phyloP scores from a whole-genome alignment of 495 filamentous ascomycete species.

The Xylaria grammica region DNA sequence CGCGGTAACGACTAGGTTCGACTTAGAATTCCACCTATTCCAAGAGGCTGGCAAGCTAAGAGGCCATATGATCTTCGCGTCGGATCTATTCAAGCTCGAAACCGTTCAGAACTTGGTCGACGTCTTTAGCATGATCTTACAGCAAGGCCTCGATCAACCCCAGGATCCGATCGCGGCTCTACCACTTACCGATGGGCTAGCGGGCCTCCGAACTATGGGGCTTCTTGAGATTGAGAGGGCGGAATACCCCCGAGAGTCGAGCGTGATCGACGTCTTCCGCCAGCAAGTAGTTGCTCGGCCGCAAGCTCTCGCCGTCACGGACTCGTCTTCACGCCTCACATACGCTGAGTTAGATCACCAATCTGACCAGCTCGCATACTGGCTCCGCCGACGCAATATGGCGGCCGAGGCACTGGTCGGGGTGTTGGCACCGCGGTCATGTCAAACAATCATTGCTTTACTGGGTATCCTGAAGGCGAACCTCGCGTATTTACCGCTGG shows the following conservation, averaged over 20 bases:
- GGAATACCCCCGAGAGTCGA: slow-evolving; percentile 18
- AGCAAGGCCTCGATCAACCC: slow-evolving; percentile 18
- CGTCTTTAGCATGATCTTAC: slow-evolving; percentile 17
- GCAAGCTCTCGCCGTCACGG: slow-evolving; percentile 16
- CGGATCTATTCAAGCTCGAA: slow-evolving; percentile 19
- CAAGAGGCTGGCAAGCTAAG: slow-evolving; percentile 14
- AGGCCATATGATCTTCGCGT: slow-evolving; percentile 18
- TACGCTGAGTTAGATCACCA: slow-evolving; percentile 22
- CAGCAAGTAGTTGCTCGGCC: slow-evolving; percentile 10
- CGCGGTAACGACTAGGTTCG: slow-evolving; percentile 18
- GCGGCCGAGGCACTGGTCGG: slow-evolving; percentile 20
- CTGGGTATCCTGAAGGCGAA: slow-evolving; percentile 23
- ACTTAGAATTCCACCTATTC: slow-evolving; percentile 25
- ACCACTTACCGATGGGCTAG: slow-evolving; percentile 14
- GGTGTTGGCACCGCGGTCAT: slow-evolving; percentile 20
- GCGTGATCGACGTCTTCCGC: slow-evolving; percentile 25
- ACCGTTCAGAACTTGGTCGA: slow-evolving; percentile 14
- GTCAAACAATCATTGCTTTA: slow-evolving; percentile 20
- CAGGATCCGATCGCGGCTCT: slow-evolving; percentile 12
- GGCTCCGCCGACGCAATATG: slow-evolving; percentile 11
- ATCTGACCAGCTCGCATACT: slow-evolving; percentile 20
- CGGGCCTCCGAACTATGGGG: slow-evolving; percentile 1
- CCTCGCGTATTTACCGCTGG: slow-evolving; percentile 21
- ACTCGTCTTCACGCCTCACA: slow-evolving; percentile 19
- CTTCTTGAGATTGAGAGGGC: slow-evolving; percentile 16